Conservation (phyloP, 1,139 yeast genomes). For the Taiozyma sp. region DNA sequence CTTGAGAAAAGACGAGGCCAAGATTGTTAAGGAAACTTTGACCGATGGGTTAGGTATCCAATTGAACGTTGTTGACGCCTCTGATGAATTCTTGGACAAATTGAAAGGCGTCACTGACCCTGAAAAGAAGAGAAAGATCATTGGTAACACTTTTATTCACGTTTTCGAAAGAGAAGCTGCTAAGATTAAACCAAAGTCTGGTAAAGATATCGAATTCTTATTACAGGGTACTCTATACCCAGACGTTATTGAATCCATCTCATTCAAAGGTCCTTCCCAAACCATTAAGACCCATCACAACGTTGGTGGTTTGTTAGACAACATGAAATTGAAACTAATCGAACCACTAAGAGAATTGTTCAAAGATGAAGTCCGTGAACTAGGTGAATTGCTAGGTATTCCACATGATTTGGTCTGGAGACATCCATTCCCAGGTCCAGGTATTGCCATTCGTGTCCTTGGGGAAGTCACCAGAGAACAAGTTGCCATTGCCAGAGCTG, state of each 20-base stretch:
- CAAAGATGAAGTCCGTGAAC: constrained; percentile 96
- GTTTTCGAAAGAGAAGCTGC: constrained; percentile 97
- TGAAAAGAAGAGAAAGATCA: constrained; percentile 97
- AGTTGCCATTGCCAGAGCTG: constrained; percentile 95
- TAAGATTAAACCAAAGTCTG: constrained; percentile 83
- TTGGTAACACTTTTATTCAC: constrained; percentile 96
- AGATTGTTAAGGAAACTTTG: constrained; percentile 79
- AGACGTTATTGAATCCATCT: constrained; percentile 96
- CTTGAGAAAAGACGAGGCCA: constrained; percentile 92
- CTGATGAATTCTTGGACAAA: constrained; percentile 81
- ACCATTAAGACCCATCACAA: constrained; percentile 99
- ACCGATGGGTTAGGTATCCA: constrained; percentile 93
- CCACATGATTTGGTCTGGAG: constrained; percentile 98
- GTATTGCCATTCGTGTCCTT: constrained; percentile 95
- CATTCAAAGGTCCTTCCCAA: constrained; percentile 99
- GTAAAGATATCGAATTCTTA: constrained; percentile 86
- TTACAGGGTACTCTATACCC: constrained; percentile 98
- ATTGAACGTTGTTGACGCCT: constrained; percentile 90
- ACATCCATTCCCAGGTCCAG: constrained; percentile 99
- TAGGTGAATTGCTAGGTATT: constrained; percentile 92
- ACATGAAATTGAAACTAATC: constrained; percentile 96
- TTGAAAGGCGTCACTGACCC: constrained; percentile 96
- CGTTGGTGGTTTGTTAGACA: constrained; percentile 95
- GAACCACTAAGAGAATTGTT: constrained; percentile 98
- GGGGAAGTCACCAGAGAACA: constrained; percentile 95